phyloP scores from a whole-genome alignment of 257 asterid species.

The Plectranthus barbatus region DNA sequence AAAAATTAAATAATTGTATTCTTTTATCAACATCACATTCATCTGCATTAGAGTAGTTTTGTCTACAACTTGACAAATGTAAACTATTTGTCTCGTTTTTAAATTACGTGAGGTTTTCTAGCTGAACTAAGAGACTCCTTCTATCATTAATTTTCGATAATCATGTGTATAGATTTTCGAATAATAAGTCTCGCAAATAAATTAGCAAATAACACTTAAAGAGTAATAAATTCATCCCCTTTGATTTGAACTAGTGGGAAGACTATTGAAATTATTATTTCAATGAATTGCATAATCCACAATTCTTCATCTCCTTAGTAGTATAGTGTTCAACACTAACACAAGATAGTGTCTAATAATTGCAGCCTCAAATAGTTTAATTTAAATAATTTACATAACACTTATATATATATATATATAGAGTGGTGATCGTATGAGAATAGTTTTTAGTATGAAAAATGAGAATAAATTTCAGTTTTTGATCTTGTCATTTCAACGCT shows the following conservation, averaged over 20 bases:
- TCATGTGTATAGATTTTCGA: too few relatives aligned
- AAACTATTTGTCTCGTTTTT: background rate
- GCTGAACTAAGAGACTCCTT: too few relatives aligned
- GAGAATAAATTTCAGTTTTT: too few relatives aligned
- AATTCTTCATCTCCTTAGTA: background rate
- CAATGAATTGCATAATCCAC: background rate
- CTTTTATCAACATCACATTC: background rate
- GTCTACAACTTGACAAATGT: background rate
- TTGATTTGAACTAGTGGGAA: background rate
- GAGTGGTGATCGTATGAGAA: too few relatives aligned
- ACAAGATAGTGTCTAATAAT: constrained; percentile 1
- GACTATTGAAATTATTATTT: background rate
- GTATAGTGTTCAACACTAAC: background rate
- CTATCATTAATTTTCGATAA: too few relatives aligned
- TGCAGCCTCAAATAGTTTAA: background rate
- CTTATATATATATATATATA: too few relatives aligned
- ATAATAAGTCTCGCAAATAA: too few relatives aligned
- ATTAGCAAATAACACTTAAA: background rate
- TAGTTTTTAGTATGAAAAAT: too few relatives aligned
- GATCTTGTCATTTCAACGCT: too few relatives aligned
- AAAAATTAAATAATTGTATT: too few relatives aligned
- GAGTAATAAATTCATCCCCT: background rate
- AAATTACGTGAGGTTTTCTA: background rate
- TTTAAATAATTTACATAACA: background rate
- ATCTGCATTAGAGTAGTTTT: background rate